Conservation (phyloP, 2,329 filamentous ascomycete species). For the Cladophialophora chaetospira region DNA sequence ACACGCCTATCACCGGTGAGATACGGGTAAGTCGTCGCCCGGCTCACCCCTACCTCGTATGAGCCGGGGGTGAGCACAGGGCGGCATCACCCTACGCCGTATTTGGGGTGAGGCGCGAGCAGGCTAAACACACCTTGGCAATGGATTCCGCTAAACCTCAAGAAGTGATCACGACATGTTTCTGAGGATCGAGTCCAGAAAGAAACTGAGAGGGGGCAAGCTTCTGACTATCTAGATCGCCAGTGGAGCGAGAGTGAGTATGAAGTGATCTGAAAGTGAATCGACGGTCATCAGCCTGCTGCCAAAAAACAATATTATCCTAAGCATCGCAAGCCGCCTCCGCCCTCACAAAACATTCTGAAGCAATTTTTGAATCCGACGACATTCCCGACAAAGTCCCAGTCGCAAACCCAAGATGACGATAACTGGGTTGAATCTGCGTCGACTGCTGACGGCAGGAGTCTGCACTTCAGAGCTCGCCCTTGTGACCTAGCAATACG, state of each 20-base stretch:
- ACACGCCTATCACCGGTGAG: too few species aligned
- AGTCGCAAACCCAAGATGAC: not conserved
- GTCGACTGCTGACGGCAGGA: slow-evolving; percentile 1
- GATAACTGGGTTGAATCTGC: slow-evolving; percentile 12
- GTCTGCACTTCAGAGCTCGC: not conserved
- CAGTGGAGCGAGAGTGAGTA: not conserved
- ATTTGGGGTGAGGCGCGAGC: too few species aligned
- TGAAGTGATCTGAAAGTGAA: not conserved
- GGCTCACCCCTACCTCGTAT: too few species aligned
- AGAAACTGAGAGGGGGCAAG: not conserved
- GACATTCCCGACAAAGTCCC: not conserved
- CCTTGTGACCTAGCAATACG: not conserved
- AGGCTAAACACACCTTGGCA: too few species aligned
- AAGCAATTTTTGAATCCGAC: slow-evolving; percentile 2
- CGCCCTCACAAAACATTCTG: slow-evolving; percentile 6
- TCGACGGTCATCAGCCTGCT: slow-evolving; percentile 3
- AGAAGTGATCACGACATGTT: too few species aligned
- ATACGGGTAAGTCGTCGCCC: too few species aligned
- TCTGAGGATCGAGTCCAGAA: too few species aligned
- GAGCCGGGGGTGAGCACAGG: too few species aligned
- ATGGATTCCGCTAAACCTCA: too few species aligned
- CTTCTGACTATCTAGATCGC: not conserved
- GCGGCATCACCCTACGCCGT: too few species aligned
- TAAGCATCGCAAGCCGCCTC: not conserved
- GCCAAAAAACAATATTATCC: not conserved